Percentiles rank a stretch among this genome's conserved stretches.
phyloP scores from a whole-genome alignment of 805 yeast genomes.

The Hagleromyces aurorensis region DNA sequence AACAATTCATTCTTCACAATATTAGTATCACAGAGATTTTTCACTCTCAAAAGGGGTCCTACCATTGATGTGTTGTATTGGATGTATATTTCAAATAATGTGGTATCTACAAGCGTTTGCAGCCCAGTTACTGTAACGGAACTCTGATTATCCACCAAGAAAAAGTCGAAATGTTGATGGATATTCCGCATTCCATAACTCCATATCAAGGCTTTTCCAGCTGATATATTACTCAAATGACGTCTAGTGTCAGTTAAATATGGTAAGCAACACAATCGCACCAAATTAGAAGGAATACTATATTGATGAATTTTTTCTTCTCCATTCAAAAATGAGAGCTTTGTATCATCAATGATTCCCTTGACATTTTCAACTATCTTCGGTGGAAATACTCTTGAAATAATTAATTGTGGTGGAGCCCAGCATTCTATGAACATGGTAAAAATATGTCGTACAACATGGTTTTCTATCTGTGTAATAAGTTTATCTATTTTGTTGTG shows the following conservation, averaged over 20 bases:
- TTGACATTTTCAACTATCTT: slow-evolving; percentile 15
- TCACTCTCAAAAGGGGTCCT: slow-evolving; percentile 73
- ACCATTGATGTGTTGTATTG: slow-evolving; percentile 62
- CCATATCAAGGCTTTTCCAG: slow-evolving; percentile 17
- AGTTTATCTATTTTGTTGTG: slow-evolving; percentile 2
- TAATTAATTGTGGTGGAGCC: slow-evolving; percentile 52
- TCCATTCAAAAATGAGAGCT: no score
- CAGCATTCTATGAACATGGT: slow-evolving; percentile 42
- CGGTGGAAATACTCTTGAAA: slow-evolving; percentile 38
- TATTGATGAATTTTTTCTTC: slow-evolving; percentile 4
- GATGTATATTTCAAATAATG: slow-evolving; percentile 67
- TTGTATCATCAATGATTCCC: slow-evolving; percentile 5
- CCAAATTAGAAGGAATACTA: slow-evolving; percentile 9
- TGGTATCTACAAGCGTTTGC: slow-evolving; percentile 55
- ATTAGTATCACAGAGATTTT: slow-evolving; percentile 62
- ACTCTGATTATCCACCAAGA: slow-evolving; percentile 26
- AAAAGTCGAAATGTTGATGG: slow-evolving; percentile 21
- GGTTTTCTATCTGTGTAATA: slow-evolving; percentile 11
- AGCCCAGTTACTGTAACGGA: slow-evolving; percentile 32
- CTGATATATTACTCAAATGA: slow-evolving; percentile 29
- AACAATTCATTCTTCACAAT: slow-evolving; percentile 51
- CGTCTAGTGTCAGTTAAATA: slow-evolving; percentile 45
- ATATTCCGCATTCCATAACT: slow-evolving; percentile 15
- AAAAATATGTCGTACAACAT: slow-evolving; percentile 17
- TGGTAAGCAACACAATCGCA: slow-evolving; percentile 30